Conservation (phyloP, 2,329 filamentous ascomycete species). For the Sordariomycetes sp. region DNA sequence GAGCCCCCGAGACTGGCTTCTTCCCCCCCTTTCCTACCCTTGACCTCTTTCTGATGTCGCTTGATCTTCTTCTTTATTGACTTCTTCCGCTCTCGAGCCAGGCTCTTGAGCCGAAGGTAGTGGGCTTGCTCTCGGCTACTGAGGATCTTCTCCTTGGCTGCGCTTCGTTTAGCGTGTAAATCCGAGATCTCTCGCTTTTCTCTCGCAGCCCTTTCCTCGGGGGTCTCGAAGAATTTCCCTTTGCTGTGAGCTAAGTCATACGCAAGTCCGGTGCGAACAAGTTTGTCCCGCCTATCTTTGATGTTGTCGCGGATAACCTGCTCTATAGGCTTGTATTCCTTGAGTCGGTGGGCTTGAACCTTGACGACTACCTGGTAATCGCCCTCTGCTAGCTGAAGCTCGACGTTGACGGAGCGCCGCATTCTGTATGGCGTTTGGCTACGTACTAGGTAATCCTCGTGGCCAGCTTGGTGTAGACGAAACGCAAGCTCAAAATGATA, state of each 20-base stretch:
- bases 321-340: constrained; percentile 44
- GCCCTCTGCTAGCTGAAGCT: constrained; percentile 65
- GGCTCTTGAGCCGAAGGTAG: constrained; percentile 25
- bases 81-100: constrained; percentile 18
- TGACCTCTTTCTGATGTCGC: constrained; percentile 13
- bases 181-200: constrained; percentile 17
- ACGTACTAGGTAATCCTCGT: constrained; percentile 45
- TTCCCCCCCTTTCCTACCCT: constrained; percentile 18
- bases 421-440: constrained; percentile 48
- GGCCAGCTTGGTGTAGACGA: constrained; percentile 39
- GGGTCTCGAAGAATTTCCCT: constrained; percentile 39
- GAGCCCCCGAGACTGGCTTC: too few species aligned
- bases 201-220: constrained; percentile 36
- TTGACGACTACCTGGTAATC: constrained; percentile 70
- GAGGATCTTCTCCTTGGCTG: constrained; percentile 28
- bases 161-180: constrained; percentile 20
- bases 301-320: constrained; percentile 59
- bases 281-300: constrained; percentile 57
- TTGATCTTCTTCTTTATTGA: constrained; percentile 63
- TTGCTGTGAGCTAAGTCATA: constrained; percentile 66
- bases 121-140: constrained; percentile 25
- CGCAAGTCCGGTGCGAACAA: constrained; percentile 59
- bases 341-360: constrained; percentile 55
- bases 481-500: constrained; percentile 46
- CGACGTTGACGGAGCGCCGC: constrained; percentile 67